Conservation (phyloP, 768 basidiomycete genomes). For the Hygrophoropsis aurantiaca region DNA sequence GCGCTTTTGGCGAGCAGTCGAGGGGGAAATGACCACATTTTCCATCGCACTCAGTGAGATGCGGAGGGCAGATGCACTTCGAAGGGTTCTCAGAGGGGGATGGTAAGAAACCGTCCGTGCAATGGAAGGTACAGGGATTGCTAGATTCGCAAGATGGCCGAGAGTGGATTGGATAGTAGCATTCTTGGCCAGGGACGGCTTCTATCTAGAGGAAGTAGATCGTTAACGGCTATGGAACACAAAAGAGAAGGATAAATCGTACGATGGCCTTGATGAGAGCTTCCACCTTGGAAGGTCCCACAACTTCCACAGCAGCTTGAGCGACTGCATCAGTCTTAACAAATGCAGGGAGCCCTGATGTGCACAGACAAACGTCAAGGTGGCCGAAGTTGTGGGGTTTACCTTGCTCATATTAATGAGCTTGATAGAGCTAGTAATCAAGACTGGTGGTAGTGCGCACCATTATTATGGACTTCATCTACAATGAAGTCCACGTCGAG, state of each 20-base stretch:
- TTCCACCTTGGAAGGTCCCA: slow-evolving; percentile 22
- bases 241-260: neutral
- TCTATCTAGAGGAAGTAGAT: slow-evolving; percentile 19
- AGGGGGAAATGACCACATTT: slow-evolving; percentile 24
- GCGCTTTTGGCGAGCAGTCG: slow-evolving; percentile 15
- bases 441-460: too few species aligned
- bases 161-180: slow-evolving; percentile 33
- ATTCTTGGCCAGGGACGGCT: slow-evolving; percentile 15
- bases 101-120: slow-evolving; percentile 25
- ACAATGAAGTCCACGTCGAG: slow-evolving; percentile 16
- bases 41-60: slow-evolving; percentile 28
- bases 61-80: slow-evolving; percentile 27
- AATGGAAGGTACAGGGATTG: slow-evolving; percentile 29
- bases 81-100: slow-evolving; percentile 16
- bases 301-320: slow-evolving; percentile 18
- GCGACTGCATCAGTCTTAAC: slow-evolving; percentile 21
- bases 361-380: slow-evolving; percentile 28
- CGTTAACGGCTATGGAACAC: neutral
- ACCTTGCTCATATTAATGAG: slow-evolving; percentile 13
- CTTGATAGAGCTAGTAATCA: too few species aligned
- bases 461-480: slow-evolving; percentile 7
- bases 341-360: slow-evolving; percentile 24
- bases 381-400: slow-evolving; percentile 21
- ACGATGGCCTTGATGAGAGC: slow-evolving; percentile 23
- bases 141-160: slow-evolving; percentile 12